Percentiles rank a stretch among this genome's conserved stretches.
These are phyloP conservation scores for Astrocystis sublimbata DNA, from an alignment of 495 filamentous ascomycete genomes.

Conservation along the genomic window DNA sequence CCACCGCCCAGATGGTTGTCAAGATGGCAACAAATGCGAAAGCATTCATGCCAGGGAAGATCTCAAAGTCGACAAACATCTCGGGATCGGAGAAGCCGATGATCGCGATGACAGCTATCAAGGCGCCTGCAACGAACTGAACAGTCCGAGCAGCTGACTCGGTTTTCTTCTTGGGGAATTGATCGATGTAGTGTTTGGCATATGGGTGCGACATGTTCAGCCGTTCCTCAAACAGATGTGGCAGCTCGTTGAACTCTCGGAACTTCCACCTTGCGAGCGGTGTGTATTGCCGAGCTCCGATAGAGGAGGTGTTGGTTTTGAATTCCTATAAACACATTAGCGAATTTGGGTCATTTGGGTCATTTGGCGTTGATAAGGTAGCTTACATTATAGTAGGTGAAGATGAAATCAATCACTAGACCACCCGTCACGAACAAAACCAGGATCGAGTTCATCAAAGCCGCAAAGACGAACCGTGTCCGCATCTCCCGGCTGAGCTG, in stretches of 20 bases:
- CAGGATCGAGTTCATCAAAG: conserved; percentile 80
- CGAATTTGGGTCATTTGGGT: neutral
- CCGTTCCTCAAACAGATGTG: conserved; percentile 85
- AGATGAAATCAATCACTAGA: conserved; percentile 82
- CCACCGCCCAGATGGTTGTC: conserved; percentile 71
- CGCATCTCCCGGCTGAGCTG: conserved; percentile 74
- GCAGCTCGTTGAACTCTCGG: conserved; percentile 95
- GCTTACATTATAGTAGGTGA: conserved; percentile 83
- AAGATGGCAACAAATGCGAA: conserved; percentile 44
- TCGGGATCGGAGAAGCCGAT: conserved; percentile 85
- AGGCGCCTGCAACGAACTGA: conserved; percentile 81
- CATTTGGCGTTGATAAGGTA: neutral
- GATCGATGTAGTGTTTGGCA: conserved; percentile 87
- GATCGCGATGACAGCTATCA: conserved; percentile 79
- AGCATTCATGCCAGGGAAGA: conserved; percentile 60
- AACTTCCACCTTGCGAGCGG: conserved; percentile 97
- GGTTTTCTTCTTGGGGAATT: conserved; percentile 94
- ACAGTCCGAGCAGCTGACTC: conserved; percentile 79
- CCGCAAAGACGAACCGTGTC: conserved; percentile 74
- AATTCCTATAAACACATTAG: conserved; percentile 62
- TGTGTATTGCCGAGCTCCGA: conserved; percentile 81
- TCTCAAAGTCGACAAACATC: conserved; percentile 86
- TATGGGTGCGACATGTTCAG: conserved; percentile 94
- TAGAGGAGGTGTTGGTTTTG: conserved; percentile 81
- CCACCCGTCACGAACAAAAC: conserved; percentile 83